Percentiles rank a stretch among this genome's conserved stretches.
These are phyloP conservation scores for Stephania cephalantha DNA, from an alignment of 164 flowering plant genomes.

Conservation along the genomic window DNA sequence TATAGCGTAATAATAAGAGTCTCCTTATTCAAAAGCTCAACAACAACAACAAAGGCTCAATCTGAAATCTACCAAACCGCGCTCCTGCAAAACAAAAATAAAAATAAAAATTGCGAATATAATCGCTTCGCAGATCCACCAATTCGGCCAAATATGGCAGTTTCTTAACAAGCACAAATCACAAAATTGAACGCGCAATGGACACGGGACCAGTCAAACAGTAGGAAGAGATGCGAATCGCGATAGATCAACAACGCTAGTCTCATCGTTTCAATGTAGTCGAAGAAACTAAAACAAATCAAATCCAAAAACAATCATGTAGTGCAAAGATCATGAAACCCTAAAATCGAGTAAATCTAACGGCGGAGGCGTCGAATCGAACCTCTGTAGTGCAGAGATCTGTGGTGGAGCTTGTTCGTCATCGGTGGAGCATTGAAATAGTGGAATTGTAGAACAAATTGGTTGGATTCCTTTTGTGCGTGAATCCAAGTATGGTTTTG, in stretches of 20 bases:
- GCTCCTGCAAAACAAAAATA: constrained; percentile 14
- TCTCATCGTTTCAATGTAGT: not conserved
- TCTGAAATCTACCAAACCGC: constrained; percentile 2
- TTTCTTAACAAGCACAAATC: not conserved
- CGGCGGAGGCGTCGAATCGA: no score
- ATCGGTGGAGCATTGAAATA: no score
- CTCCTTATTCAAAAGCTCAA: not conserved
- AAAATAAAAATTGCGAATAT: not conserved
- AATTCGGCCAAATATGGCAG: not conserved
- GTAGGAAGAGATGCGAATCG: not conserved
- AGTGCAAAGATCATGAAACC: no score
- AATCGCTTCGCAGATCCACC: not conserved
- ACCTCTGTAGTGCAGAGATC: no score
- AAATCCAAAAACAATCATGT: no score
- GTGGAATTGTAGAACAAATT: no score
- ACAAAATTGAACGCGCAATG: not conserved
- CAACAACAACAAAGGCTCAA: no score
- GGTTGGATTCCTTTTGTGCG: no score
- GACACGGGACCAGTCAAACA: not conserved
- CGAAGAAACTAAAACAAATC: not conserved
- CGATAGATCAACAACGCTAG: not conserved
- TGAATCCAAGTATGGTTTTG: no score
- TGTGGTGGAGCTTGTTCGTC: no score
- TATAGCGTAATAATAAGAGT: constrained; percentile 3
- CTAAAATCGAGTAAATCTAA: no score